Evolutionary conservation across 352 stramenopile species (phyloP).

Genomic region (Pythium aristosporum): DNA sequence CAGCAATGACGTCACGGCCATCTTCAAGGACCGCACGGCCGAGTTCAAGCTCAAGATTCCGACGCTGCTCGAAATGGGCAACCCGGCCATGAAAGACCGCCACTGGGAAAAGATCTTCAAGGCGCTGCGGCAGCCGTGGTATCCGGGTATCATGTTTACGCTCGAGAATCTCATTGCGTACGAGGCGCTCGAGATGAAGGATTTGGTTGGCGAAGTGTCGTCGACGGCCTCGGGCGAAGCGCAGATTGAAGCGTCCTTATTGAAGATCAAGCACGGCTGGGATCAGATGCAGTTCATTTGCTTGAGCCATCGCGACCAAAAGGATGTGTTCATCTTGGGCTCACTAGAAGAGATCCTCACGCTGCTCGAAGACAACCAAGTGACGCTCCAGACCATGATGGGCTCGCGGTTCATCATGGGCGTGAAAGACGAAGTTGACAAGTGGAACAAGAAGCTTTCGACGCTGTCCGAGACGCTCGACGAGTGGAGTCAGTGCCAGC

Average conservation of each 20-base stretch:
- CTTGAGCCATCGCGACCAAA: slow-evolving; percentile 81
- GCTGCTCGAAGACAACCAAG: slow-evolving; percentile 90
- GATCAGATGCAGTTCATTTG: slow-evolving; percentile 85
- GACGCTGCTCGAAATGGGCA: slow-evolving; percentile 90
- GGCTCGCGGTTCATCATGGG: slow-evolving; percentile 90
- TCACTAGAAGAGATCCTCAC: slow-evolving; percentile 89
- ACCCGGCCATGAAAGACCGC: slow-evolving; percentile 90
- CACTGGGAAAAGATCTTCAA: slow-evolving; percentile 96
- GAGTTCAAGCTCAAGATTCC: slow-evolving; percentile 92
- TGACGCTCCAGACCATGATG: slow-evolving; percentile 92
- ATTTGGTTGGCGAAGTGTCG: slow-evolving; percentile 84
- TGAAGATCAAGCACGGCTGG: slow-evolving; percentile 89
- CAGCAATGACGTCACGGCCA: slow-evolving; percentile 86
- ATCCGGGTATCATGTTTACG: slow-evolving; percentile 87
- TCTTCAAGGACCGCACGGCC: slow-evolving; percentile 84
- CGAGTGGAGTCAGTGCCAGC: slow-evolving; percentile 83
- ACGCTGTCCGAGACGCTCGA: slow-evolving; percentile 82
- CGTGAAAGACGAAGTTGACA: slow-evolving; percentile 89
- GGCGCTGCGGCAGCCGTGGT: slow-evolving; percentile 82
- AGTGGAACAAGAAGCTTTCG: slow-evolving; percentile 87
- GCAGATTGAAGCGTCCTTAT: slow-evolving; percentile 87
- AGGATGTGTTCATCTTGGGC: slow-evolving; percentile 89
- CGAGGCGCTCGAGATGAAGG: slow-evolving; percentile 88
- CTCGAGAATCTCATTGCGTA: slow-evolving; percentile 88
- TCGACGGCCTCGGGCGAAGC: slow-evolving; percentile 86